phyloP scores from a whole-genome alignment of 2,329 filamentous ascomycete genomes.

The Pestalotiopsis sp. region DNA sequence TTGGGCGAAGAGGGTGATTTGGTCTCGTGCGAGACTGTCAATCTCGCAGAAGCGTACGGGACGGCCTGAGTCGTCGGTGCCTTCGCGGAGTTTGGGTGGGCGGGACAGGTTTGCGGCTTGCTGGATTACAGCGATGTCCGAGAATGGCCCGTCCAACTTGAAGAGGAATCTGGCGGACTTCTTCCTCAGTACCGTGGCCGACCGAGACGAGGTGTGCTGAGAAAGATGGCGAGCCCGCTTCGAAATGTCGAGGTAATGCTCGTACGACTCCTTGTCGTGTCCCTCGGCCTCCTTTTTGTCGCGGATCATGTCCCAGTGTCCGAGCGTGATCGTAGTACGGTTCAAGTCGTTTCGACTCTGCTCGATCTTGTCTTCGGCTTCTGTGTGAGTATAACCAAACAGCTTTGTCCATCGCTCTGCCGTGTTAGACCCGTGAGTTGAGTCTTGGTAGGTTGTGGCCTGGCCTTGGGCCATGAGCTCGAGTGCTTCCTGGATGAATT shows the following conservation, averaged over 20 bases:
- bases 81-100: background rate
- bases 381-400: background rate
- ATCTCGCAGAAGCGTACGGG: background rate
- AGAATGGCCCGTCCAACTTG: background rate
- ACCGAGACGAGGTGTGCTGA: background rate
- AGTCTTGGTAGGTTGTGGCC: conserved; percentile 2
- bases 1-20: background rate
- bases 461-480: conserved; percentile 17
- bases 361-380: background rate
- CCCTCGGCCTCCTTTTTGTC: conserved; percentile 16
- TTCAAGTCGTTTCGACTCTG: background rate
- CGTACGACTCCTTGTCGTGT: conserved; percentile 20
- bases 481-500: conserved; percentile 15
- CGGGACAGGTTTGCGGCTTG: background rate
- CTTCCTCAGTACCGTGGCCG: background rate
- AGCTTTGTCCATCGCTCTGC: background rate
- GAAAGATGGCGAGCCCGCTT: background rate
- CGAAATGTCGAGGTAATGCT: conserved; percentile 8
- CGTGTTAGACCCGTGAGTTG: background rate
- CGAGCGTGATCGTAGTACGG: conserved; percentile 5
- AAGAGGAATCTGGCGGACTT: background rate
- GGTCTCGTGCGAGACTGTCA: background rate
- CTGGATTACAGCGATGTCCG: background rate
- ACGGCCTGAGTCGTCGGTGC: background rate
- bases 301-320: conserved; percentile 18